These are phyloP conservation scores for Erysiphe pulchra DNA, from an alignment of 2,329 filamentous ascomycete genomes.

Conservation along the genomic window DNA sequence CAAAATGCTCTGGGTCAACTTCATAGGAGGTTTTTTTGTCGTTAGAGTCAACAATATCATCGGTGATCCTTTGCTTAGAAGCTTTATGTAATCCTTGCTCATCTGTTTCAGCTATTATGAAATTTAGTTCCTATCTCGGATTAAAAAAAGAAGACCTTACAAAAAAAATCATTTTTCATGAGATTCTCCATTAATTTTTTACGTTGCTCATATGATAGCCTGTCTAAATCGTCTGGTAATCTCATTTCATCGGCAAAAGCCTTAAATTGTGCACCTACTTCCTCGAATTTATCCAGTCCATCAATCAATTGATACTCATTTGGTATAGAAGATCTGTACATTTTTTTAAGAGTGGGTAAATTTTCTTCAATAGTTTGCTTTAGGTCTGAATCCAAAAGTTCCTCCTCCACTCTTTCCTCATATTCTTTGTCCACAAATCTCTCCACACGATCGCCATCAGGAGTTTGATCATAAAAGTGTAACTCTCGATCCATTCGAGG, in stretches of 20 bases:
- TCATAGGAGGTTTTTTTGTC: not conserved
- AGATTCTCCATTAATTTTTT: not conserved
- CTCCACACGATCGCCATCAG: slow-evolving; percentile 10
- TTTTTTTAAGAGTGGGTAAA: not conserved
- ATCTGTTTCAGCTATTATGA: not conserved
- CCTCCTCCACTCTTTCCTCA: slow-evolving; percentile 2
- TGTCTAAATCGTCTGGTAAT: not conserved
- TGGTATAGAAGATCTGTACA: not conserved
- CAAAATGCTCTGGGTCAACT: not conserved
- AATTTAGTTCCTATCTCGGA: not conserved
- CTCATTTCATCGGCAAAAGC: not conserved
- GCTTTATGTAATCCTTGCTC: not conserved
- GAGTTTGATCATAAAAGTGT: slow-evolving; percentile 8
- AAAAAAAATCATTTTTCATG: not conserved
- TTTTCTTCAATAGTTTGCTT: slow-evolving; percentile 1
- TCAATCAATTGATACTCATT: not conserved
- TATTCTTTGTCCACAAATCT: slow-evolving; percentile 3
- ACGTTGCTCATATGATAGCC: not conserved
- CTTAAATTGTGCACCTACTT: not conserved
- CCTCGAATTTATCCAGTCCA: not conserved
- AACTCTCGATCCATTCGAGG: not conserved
- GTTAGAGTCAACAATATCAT: not conserved
- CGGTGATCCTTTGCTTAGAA: not conserved
- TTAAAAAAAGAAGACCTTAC: not conserved
- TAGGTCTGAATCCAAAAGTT: not conserved